A percentile compares a stretch with the other conserved stretches of the same genome.
Evolutionary conservation across 202 grass and related monocot genomes (phyloP).

Genomic region (Hordeum pubiflorum): DNA sequence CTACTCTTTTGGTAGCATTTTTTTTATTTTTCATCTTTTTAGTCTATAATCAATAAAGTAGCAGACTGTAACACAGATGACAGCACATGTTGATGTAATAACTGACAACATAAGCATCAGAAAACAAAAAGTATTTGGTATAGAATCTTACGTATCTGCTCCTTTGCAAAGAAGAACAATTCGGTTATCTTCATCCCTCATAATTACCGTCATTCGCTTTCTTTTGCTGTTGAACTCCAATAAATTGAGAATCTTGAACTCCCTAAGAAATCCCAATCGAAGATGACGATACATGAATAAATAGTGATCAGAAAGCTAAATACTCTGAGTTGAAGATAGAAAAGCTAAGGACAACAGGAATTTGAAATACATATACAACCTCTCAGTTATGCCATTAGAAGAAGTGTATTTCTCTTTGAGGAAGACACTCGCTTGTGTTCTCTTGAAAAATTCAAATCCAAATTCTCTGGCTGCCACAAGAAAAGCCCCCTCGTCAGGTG

Average conservation of each 20-base stretch:
- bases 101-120: not conserved
- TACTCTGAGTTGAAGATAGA: not conserved
- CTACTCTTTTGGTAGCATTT: slow-evolving; percentile 7
- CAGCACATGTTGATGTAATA: slow-evolving; percentile 9
- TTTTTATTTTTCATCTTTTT: not conserved
- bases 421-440: slow-evolving; percentile 75
- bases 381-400: slow-evolving; percentile 51
- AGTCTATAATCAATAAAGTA: not conserved
- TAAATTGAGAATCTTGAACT: slow-evolving; percentile 96
- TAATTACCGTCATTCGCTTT: slow-evolving; percentile 93
- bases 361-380: slow-evolving; percentile 39
- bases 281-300: slow-evolving; percentile 25
- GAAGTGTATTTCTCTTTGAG: slow-evolving; percentile 66
- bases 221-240: slow-evolving; percentile 99
- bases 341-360: not conserved
- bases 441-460: slow-evolving; percentile 93
- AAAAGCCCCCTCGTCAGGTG: slow-evolving; percentile 90
- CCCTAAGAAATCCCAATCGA: slow-evolving; percentile 41
- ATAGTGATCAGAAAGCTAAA: not conserved
- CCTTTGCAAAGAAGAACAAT: slow-evolving; percentile 98
- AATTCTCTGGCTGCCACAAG: slow-evolving; percentile 95
- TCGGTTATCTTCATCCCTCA: slow-evolving; percentile 78
- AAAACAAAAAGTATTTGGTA: slow-evolving; percentile 5
- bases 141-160: slow-evolving; percentile 64
- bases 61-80: slow-evolving; percentile 1